Base-by-base conservation (phyloP, 1,284 basidiomycete genomes). In the Ustilago trichophora region DNA sequence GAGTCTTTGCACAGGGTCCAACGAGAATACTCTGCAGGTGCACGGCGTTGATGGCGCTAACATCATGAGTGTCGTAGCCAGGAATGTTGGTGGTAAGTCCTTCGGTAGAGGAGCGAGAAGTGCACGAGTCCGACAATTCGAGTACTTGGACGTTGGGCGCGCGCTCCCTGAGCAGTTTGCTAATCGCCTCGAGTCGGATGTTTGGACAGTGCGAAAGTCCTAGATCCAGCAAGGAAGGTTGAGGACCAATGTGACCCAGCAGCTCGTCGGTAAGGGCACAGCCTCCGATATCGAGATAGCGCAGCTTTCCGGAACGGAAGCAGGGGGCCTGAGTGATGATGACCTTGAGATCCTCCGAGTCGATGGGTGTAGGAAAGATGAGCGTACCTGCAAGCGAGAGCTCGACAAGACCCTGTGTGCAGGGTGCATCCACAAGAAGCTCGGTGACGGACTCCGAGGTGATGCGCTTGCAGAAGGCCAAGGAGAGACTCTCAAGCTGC, bases 241-340 rank as follows among this genome's bases (percentile, higher is more conserved):
- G 93, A 2, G 87, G 83, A 0, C 84, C 82, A 4, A 88, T 83
- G 35, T 89, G 82, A 3, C 85, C 85, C 5, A 81, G 68, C 25
- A 74, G 50, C 25, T 54, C 73, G 47, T 85, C 82, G 5, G 89
- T 90, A 40, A 97, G 74, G 0, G 89, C 89, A 6, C 91, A 85
- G 56, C 91, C 91, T 10, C 93, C 94, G 16, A 98, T 82, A 81
- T 98, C 95, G 57, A 98, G 87, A 82, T 94, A 97, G 15, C 88
- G 86, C 37, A 98, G 84, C 49, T 87, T 82, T 15, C 92, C 91
- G 27, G 85, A 87, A 12, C 84, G 83, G 84, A 98, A 90, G 78
- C 91, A 92, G 0, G 93, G 93, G 0, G 93, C 93, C 15, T 83
- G 82, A 1, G 86, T 84, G 50, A 98, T 81, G 47, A 98, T 87